These are phyloP conservation scores for Phytophthora pisi DNA, from an alignment of 352 stramenopile genomes.

Conservation along the genomic window DNA sequence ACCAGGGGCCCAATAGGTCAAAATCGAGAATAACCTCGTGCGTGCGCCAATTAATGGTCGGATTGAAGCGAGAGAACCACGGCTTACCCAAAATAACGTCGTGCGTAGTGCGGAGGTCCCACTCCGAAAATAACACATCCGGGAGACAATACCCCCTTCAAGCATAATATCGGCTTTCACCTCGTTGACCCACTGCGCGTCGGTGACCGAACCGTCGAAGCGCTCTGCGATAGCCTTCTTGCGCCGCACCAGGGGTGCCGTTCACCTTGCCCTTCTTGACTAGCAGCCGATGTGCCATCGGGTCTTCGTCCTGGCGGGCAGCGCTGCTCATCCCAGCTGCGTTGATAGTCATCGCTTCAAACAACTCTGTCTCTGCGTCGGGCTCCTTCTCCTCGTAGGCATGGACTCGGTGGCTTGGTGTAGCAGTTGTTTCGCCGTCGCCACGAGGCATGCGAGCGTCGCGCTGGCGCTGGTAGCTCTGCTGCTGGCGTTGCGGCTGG, in stretches of 20 bases:
- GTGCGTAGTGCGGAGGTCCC: constrained; percentile 2
- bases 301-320: neutral
- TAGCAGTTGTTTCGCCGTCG: neutral
- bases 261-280: constrained; percentile 1
- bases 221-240: constrained; percentile 9
- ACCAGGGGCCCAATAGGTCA: neutral
- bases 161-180: constrained; percentile 9
- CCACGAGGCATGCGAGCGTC: neutral
- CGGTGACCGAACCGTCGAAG: constrained; percentile 5
- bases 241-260: neutral
- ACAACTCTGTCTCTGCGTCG: neutral
- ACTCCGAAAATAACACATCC: constrained; percentile 17
- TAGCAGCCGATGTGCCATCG: constrained; percentile 4
- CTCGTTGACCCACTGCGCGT: constrained; percentile 11
- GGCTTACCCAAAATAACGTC: constrained; percentile 24
- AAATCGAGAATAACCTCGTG: constrained; percentile 13
- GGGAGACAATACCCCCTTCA: constrained; percentile 1
- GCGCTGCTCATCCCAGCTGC: neutral
- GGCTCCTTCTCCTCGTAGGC: neutral
- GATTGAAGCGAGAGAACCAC: constrained; percentile 15
- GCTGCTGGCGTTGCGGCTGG: neutral
- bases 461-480: neutral
- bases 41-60: constrained; percentile 13
- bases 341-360: neutral
- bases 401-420: neutral